Conservation (phyloP, 805 yeast genomes). For the Vanderwaltozyma yarrowii region DNA sequence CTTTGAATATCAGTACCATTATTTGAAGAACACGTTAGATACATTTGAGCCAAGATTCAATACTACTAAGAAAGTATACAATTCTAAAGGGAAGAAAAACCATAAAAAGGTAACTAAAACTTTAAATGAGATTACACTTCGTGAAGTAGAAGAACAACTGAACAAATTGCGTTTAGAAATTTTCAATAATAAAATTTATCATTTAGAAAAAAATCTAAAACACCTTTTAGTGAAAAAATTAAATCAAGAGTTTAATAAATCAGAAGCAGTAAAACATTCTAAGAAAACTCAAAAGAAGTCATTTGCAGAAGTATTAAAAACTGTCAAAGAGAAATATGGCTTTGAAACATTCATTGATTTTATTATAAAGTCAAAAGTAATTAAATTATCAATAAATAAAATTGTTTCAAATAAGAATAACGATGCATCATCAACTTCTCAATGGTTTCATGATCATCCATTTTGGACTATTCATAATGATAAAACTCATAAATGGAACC, state of each 20-base stretch:
- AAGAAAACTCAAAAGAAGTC: slow-evolving; percentile 6
- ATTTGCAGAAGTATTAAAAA: slow-evolving; percentile 3
- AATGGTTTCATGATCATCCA: slow-evolving; percentile 20
- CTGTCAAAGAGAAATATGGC: slow-evolving; percentile 4
- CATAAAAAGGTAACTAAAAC: slow-evolving; percentile 17
- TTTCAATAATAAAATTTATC: slow-evolving; percentile 21
- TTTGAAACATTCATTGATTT: slow-evolving; percentile 14
- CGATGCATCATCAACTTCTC: slow-evolving; percentile 3
- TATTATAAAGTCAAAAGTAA: slow-evolving; percentile 19
- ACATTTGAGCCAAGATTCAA: slow-evolving; percentile 25
- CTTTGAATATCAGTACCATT: slow-evolving; percentile 27
- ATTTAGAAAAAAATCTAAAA: slow-evolving; percentile 17
- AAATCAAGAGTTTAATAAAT: slow-evolving; percentile 4
- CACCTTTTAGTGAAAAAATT: slow-evolving; percentile 8
- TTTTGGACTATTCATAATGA: slow-evolving; percentile 22
- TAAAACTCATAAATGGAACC: slow-evolving; percentile 31
- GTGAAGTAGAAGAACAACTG: slow-evolving; percentile 11
- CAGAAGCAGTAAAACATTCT: slow-evolving; percentile 2
- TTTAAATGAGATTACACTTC: slow-evolving; percentile 8
- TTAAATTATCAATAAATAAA: slow-evolving; percentile 16
- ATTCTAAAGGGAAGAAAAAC: slow-evolving; percentile 26
- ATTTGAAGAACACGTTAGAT: slow-evolving; percentile 19
- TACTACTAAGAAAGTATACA: slow-evolving; percentile 22
- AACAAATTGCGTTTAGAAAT: slow-evolving; percentile 15
- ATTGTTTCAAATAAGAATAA: slow-evolving; percentile 11